Percentiles rank a stretch among this genome's conserved stretches.
Evolutionary conservation across 1,139 yeast species (phyloP).

Genomic region (Hyphopichia burtonii): DNA sequence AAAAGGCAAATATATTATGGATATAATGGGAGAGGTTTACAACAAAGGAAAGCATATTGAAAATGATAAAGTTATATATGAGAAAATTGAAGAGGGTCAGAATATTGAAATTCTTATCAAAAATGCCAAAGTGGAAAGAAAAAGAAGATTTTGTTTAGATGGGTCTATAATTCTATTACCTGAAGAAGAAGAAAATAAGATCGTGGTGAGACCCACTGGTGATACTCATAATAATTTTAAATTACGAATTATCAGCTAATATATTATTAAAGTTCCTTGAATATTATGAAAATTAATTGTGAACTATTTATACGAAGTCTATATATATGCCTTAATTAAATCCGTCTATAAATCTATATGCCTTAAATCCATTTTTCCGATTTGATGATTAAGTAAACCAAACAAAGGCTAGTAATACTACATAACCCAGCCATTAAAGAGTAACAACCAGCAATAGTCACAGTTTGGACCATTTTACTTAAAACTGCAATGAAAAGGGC

Average conservation of each 20-base stretch:
- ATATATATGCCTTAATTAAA: neutral
- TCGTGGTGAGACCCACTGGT: conserved; percentile 18
- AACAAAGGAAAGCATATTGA: conserved; percentile 53
- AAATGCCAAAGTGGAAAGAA: conserved; percentile 13
- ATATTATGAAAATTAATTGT: too few relatives aligned
- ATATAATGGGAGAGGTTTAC: conserved; percentile 60
- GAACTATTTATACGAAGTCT: too few relatives aligned
- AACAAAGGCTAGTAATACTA: conserved; percentile 4
- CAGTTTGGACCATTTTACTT: conserved; percentile 48
- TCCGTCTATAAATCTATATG: neutral
- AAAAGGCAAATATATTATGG: conserved; percentile 38
- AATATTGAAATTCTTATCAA: conserved; percentile 24
- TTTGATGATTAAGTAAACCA: conserved; percentile 4
- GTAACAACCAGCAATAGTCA: conserved; percentile 66
- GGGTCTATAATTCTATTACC: conserved; percentile 44
- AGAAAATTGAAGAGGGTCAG: conserved; percentile 24
- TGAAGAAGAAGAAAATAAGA: conserved; percentile 17
- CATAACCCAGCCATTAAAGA: conserved; percentile 46
- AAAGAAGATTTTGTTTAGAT: conserved; percentile 54
- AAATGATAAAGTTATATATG: conserved; percentile 45
- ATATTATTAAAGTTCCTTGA: too few relatives aligned
- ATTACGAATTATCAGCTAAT: conserved; percentile 7
- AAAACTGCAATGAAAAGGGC: conserved; percentile 66
- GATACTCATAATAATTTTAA: conserved; percentile 24
- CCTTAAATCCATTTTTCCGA: conserved; percentile 6